Base-by-base conservation (phyloP, 768 basidiomycete species). In the Tricholoma furcatifolium region DNA sequence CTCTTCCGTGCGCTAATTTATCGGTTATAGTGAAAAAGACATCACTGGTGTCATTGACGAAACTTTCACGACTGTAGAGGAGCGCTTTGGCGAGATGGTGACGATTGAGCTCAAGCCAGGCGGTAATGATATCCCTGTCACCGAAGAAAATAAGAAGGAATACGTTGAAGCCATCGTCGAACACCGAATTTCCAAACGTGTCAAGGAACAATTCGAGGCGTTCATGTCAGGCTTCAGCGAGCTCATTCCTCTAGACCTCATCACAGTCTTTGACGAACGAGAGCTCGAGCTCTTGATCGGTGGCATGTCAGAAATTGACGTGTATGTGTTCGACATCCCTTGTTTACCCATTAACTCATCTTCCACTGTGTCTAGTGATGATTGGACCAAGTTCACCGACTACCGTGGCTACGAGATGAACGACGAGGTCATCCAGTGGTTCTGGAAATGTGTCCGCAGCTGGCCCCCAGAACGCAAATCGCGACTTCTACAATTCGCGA, bases 221-320 rank as follows among this genome's bases (percentile, higher is more conserved):
- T 98, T 99, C 79, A 96, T 98, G 93, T 91, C 89, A n/a, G 97
- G 97, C 43, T 98, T 98, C 82, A 97, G 93, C 77, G 97, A 99
- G 73, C 81, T 99, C 49, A 98, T 99, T 57, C 97, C 97, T 10
- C 93, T 95, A 69, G 97, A 99, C 58, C 79, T 99, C 31, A 85
- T 99, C 73, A 98, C 95, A 55, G 97, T 99, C 45, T 99, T 99
- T 62, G 97, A 99, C 63, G 97, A 99, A 74, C 85, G 97, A 48
- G 97, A 99, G 66, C 81, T 99, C 9, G 96, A 98, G 73, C 74
- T 98, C 47, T 80, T 99, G 50, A 98, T 99, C 59, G 97, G 97
- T 64, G 97, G 97, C 62, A 98, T 98, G 93, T 97, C 95, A 42
- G 97, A 99, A 74, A 98, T 98, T 61, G 97, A 99, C 65, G 94